Base-by-base conservation (phyloP, 352 stramenopile genomes). In the Phytopythium chamaehyphon region DNA sequence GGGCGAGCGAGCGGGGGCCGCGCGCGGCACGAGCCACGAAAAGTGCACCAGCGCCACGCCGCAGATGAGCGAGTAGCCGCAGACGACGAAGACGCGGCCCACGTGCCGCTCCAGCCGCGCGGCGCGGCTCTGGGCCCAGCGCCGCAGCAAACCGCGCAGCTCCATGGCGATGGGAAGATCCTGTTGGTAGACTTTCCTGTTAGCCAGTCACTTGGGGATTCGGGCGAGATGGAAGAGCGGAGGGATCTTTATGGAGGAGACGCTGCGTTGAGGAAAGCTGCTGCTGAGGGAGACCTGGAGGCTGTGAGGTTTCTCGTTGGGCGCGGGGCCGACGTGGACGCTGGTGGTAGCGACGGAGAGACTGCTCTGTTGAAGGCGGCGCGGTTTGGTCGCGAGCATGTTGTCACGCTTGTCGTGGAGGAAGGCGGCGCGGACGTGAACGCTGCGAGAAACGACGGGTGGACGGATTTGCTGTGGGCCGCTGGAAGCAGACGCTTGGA, bases 11-110 rank as follows among this genome's bases (percentile, higher is more conserved):
- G 5, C 23, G 1, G 39, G 21, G 12, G 51, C 60, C 4, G 47
- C 42, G 6, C 24, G 12, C 3, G 67, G 61, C 24, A 73, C 35
- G 12, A 76, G 61, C 26, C 57, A 53, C 52, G 46, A 52, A 35
- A 76, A 76, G 40, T 76, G 67, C 42, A 73, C 64, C 40, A 28
- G 51, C 14, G 56, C 55, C 42, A 73, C 49, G 37, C 47, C 44
- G 22, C 47, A 6, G 18, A 76, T 73, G 43, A 76, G 61, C 28
- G 47, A 49, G 50, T 73, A 76, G 28, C 60, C 67, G 21, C 62
- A 23, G 2, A 26, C 39, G 19, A 76, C 67, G 45, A 76, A 68
- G 16, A 60, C 7, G 15, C 51, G 47, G 14, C 67, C 64, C 6
- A 55, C n/a, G 19, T 18, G 12, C 2, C 21, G 2, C 23, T 33